These are phyloP conservation scores for Carnegiea gigantea DNA, from an alignment of 179 eudicot species.

Conservation along the genomic window DNA sequence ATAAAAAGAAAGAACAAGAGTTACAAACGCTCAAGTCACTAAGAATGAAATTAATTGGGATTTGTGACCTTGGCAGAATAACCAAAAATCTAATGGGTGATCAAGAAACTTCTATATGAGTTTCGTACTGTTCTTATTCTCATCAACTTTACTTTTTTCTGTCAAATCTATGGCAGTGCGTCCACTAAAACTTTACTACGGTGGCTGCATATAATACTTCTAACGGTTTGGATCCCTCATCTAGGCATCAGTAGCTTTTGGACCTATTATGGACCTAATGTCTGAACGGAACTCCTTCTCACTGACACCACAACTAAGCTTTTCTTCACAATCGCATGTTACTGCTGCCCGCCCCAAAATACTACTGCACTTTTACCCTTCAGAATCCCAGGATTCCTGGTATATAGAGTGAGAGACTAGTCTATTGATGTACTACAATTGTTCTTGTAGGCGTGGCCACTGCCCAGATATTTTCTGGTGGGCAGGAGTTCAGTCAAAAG, in stretches of 20 bases:
- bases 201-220: neutral
- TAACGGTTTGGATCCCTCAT: neutral
- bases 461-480: neutral
- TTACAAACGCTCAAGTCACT: neutral
- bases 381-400: neutral
- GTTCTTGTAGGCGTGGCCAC: too few relatives aligned
- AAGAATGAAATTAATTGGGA: neutral
- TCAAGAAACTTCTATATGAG: neutral
- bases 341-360: neutral
- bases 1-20: neutral
- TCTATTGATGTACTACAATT: neutral
- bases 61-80: neutral
- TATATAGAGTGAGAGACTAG: neutral
- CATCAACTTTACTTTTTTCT: neutral
- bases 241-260: neutral
- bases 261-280: neutral
- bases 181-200: neutral
- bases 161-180: neutral
- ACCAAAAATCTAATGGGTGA: neutral
- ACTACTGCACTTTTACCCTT: neutral
- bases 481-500: neutral
- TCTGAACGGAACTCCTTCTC: neutral
- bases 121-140: neutral
- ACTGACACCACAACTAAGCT: neutral
- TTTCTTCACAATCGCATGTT: neutral